Base-by-base conservation (phyloP, 164 flowering plant genomes). In the Pachysandra terminalis region DNA sequence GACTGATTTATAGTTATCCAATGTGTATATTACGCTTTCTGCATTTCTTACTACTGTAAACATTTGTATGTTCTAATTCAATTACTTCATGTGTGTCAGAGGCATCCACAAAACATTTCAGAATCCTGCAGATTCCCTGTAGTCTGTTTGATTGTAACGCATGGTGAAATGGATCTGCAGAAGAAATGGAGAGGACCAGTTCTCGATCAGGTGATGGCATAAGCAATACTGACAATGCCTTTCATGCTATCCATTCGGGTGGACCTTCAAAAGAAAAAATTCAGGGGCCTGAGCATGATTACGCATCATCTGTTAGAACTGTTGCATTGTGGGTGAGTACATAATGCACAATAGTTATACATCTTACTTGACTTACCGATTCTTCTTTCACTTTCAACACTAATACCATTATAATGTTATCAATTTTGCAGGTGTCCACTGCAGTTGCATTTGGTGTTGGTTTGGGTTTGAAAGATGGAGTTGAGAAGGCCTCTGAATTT, bases 371-470 rank as follows among this genome's bases (percentile, higher is more conserved):
- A 8, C 24, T 26, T 70, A 5, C 28, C 61, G 53, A n/a, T 72
- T 64, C 49, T 22, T 66, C 26, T 67, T 60, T 54, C 21, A 40
- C 22, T 65, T 25, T 41, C 21, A 65, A 19, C 32, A 27, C 65
- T 70, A 19, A 73, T 68, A 58, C 59, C 24, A 58, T 48, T 69
- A 13, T 56, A n/a, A n/a, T n/a, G n/a, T n/a, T n/a, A n/a, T n/a
- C 21, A 26, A n/a, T 71, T 48, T 64, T 67, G 64, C 81, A 94
- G 98, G 94, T 87, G 14, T 71, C 81, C 69, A 60, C 93, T 53
- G 96, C 98, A 0, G 89, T 89, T 74, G 84, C 82, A 56, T 94
- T 94, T 83, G 98, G 98, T 64, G 70, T 89, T 69, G 95, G 88
- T 63, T 24, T 94, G 74, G 98, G 97, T 48, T 84, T 89, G 25